Evolutionary conservation across 306 rosid species (phyloP).

Genomic region (Lupinus albus): DNA sequence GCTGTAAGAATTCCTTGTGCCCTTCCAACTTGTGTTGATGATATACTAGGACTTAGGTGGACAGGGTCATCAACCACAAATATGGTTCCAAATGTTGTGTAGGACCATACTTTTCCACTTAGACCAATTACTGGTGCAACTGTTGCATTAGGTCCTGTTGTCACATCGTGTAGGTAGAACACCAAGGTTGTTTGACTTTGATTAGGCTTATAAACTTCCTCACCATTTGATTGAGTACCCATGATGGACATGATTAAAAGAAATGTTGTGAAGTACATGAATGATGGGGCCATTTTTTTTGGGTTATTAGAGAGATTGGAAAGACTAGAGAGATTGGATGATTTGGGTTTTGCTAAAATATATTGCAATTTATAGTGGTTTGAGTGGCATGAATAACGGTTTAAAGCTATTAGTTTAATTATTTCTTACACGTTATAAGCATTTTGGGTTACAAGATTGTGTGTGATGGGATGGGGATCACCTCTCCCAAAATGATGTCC

Average conservation of each 20-base stretch:
- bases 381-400: not conserved
- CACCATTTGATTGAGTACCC: not conserved
- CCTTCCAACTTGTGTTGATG: constrained; percentile 26
- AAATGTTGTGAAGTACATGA: constrained; percentile 4
- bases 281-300: constrained; percentile 30
- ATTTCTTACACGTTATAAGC: not conserved
- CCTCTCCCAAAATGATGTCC: too few species aligned
- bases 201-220: not conserved
- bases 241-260: constrained; percentile 11
- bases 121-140: constrained; percentile 37
- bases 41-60: not conserved
- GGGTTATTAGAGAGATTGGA: not conserved
- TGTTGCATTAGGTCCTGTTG: constrained; percentile 37
- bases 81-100: constrained; percentile 45
- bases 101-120: constrained; percentile 39
- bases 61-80: constrained; percentile 48
- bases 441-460: not conserved
- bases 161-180: constrained; percentile 44
- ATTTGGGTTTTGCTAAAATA: not conserved
- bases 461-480: too few species aligned
- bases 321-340: not conserved
- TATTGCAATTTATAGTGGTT: constrained; percentile 30
- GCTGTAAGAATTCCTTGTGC: constrained; percentile 39
- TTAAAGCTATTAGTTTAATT: not conserved
- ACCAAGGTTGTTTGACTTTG: constrained; percentile 38